Percentiles rank a stretch among this genome's conserved stretches.
phyloP scores from a whole-genome alignment of 2,329 filamentous ascomycete genomes.

The Botryosphaeria dothidea region DNA sequence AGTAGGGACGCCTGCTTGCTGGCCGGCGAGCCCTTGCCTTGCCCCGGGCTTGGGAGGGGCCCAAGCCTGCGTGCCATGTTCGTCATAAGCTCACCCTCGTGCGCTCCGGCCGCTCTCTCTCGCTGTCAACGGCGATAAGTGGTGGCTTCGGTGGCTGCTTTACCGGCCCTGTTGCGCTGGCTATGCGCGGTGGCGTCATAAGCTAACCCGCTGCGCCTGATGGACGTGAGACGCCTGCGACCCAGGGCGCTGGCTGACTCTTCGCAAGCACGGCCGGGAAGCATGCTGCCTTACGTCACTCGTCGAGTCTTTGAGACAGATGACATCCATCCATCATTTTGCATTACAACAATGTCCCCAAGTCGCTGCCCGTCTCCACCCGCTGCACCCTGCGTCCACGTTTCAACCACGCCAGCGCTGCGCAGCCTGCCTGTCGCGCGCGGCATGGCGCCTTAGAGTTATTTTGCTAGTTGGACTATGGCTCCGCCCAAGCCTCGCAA shows the following conservation, averaged over 20 bases:
- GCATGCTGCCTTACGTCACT: conserved; percentile 3
- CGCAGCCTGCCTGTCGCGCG: neutral
- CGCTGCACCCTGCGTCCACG: conserved; percentile 14
- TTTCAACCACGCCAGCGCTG: conserved; percentile 4
- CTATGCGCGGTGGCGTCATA: conserved; percentile 9
- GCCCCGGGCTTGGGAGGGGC: conserved; percentile 3
- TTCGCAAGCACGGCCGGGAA: neutral
- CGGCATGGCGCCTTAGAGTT: conserved; percentile 15
- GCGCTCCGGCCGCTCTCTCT: conserved; percentile 10
- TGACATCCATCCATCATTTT: conserved; percentile 12
- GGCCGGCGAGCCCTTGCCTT: conserved; percentile 13
- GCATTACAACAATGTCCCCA: conserved; percentile 7
- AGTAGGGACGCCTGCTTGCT: neutral
- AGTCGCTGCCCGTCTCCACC: conserved; percentile 11
- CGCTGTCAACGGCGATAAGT: conserved; percentile 14
- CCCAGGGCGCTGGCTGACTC: conserved; percentile 11
- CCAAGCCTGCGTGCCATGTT: conserved; percentile 18
- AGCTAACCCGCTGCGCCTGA: neutral
- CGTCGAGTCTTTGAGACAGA: neutral
- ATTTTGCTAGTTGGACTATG: neutral
- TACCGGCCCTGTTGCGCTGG: conserved; percentile 12
- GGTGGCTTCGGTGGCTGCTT: conserved; percentile 17
- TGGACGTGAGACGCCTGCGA: neutral
- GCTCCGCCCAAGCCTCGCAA: conserved; percentile 3
- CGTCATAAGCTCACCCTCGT: conserved; percentile 15